Evolutionary conservation across 495 filamentous ascomycete genomes (phyloP).

Genomic region (Penicillium bovifimosum): DNA sequence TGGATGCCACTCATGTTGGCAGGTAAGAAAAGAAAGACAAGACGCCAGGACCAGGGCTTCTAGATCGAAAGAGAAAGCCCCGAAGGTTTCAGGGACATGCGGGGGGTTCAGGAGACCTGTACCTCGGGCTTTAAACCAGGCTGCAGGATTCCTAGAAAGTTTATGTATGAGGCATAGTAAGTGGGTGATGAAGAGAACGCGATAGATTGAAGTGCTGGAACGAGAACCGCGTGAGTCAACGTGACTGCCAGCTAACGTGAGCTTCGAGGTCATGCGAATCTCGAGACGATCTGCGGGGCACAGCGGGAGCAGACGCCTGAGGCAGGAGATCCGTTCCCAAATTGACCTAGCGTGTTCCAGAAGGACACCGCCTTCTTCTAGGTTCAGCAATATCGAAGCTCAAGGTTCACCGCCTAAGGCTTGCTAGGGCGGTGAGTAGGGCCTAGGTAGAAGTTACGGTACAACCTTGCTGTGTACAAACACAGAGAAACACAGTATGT

Average conservation of each 20-base stretch:
- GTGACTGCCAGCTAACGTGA: neutral
- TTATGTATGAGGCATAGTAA: constrained; percentile 26
- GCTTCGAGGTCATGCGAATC: neutral
- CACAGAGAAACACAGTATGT: too few relatives aligned
- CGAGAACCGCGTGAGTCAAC: neutral
- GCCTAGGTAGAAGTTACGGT: too few relatives aligned
- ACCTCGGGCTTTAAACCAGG: constrained; percentile 22
- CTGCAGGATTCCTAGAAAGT: constrained; percentile 27
- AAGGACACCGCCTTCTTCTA: neutral
- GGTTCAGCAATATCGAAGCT: neutral
- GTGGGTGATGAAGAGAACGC: constrained; percentile 19
- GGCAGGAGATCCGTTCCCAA: too few relatives aligned
- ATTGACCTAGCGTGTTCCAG: too few relatives aligned
- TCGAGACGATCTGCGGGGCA: constrained; percentile 6
- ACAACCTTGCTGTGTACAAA: too few relatives aligned
- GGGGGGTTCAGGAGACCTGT: constrained; percentile 15
- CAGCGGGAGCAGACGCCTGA: neutral
- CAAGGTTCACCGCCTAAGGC: neutral
- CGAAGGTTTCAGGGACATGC: constrained; percentile 21
- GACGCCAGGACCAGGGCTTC: neutral
- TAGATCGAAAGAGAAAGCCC: constrained; percentile 7
- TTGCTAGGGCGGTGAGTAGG: too few relatives aligned
- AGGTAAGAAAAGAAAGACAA: neutral
- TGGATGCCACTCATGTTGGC: constrained; percentile 54
- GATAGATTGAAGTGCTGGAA: neutral